Conservation (phyloP, 345 rosid genomes). For the Brassica juncea region DNA sequence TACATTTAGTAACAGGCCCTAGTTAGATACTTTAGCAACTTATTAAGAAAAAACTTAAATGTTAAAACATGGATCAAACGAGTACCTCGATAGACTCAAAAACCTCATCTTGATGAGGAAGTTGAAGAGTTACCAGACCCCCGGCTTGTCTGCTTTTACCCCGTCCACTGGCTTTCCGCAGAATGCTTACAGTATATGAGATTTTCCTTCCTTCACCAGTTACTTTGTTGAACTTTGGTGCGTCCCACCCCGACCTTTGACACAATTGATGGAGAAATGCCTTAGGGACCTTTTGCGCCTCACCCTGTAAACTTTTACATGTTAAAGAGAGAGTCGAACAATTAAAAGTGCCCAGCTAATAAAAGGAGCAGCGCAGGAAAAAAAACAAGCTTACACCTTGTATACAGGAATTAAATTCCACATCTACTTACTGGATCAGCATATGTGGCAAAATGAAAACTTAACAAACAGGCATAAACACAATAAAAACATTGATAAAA, state of each 20-base stretch:
- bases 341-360: not conserved
- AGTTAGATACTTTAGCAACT: constrained; percentile 10
- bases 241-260: constrained; percentile 91
- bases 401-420: not conserved
- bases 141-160: constrained; percentile 94
- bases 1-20: constrained; percentile 4
- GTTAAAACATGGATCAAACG: constrained; percentile 5
- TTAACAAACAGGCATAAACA: not conserved
- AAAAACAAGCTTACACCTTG: not conserved
- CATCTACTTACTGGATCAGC: constrained; percentile 22
- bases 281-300: constrained; percentile 69
- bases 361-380: not conserved
- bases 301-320: constrained; percentile 57
- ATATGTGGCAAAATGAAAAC: constrained; percentile 15
- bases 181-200: constrained; percentile 68
- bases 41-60: not conserved
- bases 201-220: constrained; percentile 47
- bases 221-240: constrained; percentile 83
- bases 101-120: constrained; percentile 61
- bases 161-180: constrained; percentile 87
- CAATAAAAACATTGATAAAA: constrained; percentile 1
- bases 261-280: constrained; percentile 91
- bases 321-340: not conserved
- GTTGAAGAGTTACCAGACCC: constrained; percentile 76
- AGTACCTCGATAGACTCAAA: constrained; percentile 74